Evolutionary conservation across 257 asterid genomes (phyloP).

Genomic region (Solanum raphanifolium): DNA sequence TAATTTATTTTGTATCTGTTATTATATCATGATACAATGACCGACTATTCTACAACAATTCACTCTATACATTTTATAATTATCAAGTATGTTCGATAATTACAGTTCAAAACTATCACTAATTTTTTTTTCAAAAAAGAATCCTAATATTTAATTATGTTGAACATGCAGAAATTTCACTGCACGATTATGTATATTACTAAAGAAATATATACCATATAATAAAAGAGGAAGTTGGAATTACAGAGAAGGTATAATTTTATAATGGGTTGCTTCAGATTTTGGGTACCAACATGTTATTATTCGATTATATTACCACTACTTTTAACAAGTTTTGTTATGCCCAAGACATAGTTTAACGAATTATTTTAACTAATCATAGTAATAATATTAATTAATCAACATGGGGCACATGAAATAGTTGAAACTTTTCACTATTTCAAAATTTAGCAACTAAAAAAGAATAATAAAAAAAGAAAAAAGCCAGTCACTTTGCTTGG

Average conservation of each 20-base stretch:
- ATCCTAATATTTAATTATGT: background rate
- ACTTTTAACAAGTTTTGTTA: background rate
- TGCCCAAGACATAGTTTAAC: background rate
- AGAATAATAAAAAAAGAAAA: background rate
- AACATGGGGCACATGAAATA: background rate
- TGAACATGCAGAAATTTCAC: background rate
- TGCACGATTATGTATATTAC: background rate
- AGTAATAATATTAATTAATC: background rate
- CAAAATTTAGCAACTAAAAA: background rate
- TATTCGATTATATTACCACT: background rate
- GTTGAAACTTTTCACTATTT: background rate
- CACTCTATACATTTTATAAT: background rate
- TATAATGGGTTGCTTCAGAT: background rate
- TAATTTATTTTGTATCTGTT: too few relatives aligned
- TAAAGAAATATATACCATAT: background rate
- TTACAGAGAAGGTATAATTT: background rate
- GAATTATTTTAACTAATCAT: background rate
- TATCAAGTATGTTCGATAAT: background rate
- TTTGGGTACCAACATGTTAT: conserved; percentile 11
- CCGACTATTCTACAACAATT: too few relatives aligned
- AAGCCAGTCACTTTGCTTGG: background rate
- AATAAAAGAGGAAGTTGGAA: background rate
- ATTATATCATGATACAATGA: too few relatives aligned
- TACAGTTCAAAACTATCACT: background rate
- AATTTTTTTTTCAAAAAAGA: too few relatives aligned